These are phyloP conservation scores for Pyracantha coccinea DNA, from an alignment of 331 rosid genomes.

Conservation along the genomic window DNA sequence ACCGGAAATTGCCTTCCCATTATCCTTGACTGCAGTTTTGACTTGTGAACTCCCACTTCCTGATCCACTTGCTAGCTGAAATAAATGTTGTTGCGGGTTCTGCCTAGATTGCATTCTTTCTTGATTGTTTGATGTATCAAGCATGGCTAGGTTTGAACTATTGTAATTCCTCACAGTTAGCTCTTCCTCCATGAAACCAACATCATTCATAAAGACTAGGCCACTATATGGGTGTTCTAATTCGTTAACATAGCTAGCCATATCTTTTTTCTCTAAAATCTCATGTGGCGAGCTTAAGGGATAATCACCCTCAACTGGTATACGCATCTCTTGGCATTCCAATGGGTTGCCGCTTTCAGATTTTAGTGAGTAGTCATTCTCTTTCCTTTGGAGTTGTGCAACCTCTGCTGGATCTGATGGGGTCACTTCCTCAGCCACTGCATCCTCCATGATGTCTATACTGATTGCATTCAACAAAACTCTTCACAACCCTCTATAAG, in stretches of 20 bases:
- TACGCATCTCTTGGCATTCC: constrained; percentile 34
- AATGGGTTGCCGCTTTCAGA: constrained; percentile 25
- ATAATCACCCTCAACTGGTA: constrained; percentile 31
- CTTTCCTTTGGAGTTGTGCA: constrained; percentile 44
- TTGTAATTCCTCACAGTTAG: constrained; percentile 41
- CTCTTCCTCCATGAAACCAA: constrained; percentile 53
- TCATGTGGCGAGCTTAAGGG: constrained; percentile 26
- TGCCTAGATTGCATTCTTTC: constrained; percentile 34
- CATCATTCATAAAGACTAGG: constrained; percentile 25
- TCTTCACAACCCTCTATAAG: constrained; percentile 8
- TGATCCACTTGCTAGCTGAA: constrained; percentile 56
- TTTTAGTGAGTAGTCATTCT: constrained; percentile 28
- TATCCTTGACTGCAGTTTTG: constrained; percentile 29
- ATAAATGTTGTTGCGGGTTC: constrained; percentile 58
- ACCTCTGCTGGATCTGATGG: constrained; percentile 37
- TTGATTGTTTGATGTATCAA: constrained; percentile 13
- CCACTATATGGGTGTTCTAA: constrained; percentile 30
- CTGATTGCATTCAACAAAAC: constrained; percentile 25
- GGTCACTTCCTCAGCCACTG: constrained; percentile 42
- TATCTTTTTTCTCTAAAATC: constrained; percentile 20
- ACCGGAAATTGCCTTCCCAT: constrained; percentile 38
- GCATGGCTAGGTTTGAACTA: too few relatives aligned
- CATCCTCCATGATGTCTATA: constrained; percentile 51
- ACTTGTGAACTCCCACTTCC: constrained; percentile 45
- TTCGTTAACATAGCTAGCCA: constrained; percentile 22